Evolutionary conservation across 768 basidiomycete genomes (phyloP), one percentile per base, ranked within the genome.

Genomic region (Auriculariales sp.): DNA sequence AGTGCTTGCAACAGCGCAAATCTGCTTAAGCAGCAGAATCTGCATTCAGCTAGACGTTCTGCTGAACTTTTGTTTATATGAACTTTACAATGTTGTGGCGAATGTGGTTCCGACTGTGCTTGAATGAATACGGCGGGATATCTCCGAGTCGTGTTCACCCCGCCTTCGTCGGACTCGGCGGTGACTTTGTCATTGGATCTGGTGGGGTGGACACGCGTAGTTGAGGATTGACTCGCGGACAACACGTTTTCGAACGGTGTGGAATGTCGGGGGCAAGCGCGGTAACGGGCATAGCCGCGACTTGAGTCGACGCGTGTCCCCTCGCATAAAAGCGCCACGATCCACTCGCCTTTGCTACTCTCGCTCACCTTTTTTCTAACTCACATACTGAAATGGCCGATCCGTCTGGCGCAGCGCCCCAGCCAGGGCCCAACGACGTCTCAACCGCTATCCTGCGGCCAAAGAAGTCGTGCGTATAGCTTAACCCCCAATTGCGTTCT

Each of bases 401-500:
- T 69, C 84, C 87, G 11, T 88, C 83, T 59, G 87, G 87, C 57
- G 86, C 84, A 52, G 62, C 85, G 51, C 77, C 85, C 52, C 83
- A 81, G 58, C 85, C 86, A n/a, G 85, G 81, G 46, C 79, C 82
- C n/a, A 83, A 97, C 65, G 93, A 95, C 59, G 73, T 78, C 49
- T 89, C 93, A 17, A 98, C 94, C 30, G 94, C 94, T 45, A 98
- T 99, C 64, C 73, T 99, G 53, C 72, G 95, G 54, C 83, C 84
- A 55, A 99, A 98, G 86, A 94, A 95, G 75, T 93, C 90, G 94
- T 95, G 65, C 56, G 90, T 75, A 3, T 28, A 50, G 47, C 50
- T 49, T 29, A 47, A 42, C 28, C 25, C 34, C 57, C 54, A 48
- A 56, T 49, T 59, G 55, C 49, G 46, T 49, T 36, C 14, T 44